Evolutionary conservation across 2,329 filamentous ascomycete genomes (phyloP).

Genomic region (Colletotrichum aenigma): DNA sequence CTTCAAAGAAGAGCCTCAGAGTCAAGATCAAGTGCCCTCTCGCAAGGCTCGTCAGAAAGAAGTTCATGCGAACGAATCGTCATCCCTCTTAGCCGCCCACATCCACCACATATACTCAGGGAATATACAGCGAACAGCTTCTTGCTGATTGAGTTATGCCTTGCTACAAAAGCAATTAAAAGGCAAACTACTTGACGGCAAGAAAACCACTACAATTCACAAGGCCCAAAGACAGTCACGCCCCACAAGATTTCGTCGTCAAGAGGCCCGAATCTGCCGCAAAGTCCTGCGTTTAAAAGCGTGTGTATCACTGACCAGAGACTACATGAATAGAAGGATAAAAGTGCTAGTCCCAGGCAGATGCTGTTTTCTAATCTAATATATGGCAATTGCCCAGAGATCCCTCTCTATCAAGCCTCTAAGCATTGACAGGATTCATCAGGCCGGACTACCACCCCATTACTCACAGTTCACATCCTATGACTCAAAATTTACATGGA

Average conservation of each 20-base stretch:
- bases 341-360: background rate
- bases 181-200: background rate
- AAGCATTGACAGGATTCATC: background rate
- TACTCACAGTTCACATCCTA: background rate
- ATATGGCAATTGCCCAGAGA: background rate
- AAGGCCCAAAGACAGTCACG: background rate
- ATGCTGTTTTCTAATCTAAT: background rate
- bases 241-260: background rate
- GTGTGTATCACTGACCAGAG: background rate
- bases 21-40: background rate
- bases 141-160: background rate
- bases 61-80: background rate
- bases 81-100: background rate
- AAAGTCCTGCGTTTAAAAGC: background rate
- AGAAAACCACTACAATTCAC: background rate
- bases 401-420: background rate
- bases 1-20: background rate
- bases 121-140: background rate
- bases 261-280: background rate
- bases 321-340: background rate
- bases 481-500: background rate
- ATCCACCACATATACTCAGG: background rate
- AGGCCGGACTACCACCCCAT: background rate
- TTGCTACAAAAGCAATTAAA: background rate
- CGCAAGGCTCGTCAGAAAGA: background rate